Evolutionary conservation across 768 basidiomycete genomes (phyloP).

Genomic region (Fibroporia radiculosa): DNA sequence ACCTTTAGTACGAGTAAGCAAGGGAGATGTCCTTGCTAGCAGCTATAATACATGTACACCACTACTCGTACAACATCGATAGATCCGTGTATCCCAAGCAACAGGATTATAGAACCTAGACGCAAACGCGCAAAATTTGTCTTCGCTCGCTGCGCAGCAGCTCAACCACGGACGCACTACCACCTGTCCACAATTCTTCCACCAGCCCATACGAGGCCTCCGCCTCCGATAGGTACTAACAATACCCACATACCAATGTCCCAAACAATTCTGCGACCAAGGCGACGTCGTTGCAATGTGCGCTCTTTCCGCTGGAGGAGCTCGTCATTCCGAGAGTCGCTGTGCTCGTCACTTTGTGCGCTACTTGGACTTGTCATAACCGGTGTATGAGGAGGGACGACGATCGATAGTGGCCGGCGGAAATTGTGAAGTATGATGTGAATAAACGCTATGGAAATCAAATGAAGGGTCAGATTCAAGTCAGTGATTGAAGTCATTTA

Average conservation of each 20-base stretch:
- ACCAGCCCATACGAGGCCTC: constrained; percentile 48
- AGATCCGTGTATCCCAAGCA: too few species aligned
- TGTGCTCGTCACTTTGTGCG: constrained; percentile 16
- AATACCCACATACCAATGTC: constrained; percentile 79
- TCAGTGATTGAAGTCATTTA: neutral
- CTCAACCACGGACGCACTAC: too few species aligned
- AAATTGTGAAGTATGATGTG: constrained; percentile 83
- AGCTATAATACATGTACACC: too few species aligned
- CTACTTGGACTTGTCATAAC: constrained; percentile 16
- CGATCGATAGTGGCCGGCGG: constrained; percentile 74
- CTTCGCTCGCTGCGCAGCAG: too few species aligned
- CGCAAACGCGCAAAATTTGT: too few species aligned
- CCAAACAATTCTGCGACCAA: constrained; percentile 70
- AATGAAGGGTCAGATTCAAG: neutral
- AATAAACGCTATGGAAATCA: constrained; percentile 41
- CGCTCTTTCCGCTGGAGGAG: constrained; percentile 83
- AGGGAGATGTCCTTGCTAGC: too few species aligned
- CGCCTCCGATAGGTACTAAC: constrained; percentile 50
- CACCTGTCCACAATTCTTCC: constrained; percentile 46
- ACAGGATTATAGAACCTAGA: too few species aligned
- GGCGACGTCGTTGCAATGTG: constrained; percentile 67
- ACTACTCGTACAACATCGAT: too few species aligned
- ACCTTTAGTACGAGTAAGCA: too few species aligned
- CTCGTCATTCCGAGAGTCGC: constrained; percentile 43
- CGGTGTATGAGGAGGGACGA: constrained; percentile 48